phyloP scores from a whole-genome alignment of 2,329 filamentous ascomycete species.

The Metarhizium sp. region DNA sequence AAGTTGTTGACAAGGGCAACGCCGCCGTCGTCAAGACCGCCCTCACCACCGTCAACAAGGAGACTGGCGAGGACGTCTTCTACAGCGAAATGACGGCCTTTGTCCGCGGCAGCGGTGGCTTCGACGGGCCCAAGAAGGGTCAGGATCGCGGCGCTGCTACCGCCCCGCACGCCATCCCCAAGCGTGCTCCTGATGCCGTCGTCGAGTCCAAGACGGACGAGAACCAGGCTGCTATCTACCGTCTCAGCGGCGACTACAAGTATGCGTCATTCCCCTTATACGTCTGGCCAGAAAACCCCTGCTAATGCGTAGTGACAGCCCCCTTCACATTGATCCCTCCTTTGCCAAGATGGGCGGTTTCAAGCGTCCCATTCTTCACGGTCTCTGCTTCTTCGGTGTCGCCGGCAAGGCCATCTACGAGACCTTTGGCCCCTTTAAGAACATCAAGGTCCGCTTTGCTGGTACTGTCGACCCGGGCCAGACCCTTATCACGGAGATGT shows the following conservation, averaged over 20 bases:
- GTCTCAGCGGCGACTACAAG: constrained; percentile 90
- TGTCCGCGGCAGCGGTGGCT: constrained; percentile 82
- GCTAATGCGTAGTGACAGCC: constrained; percentile 31
- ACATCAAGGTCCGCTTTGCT: constrained; percentile 87
- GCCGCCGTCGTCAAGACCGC: constrained; percentile 76
- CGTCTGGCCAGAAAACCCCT: not conserved
- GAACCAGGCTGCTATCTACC: constrained; percentile 89
- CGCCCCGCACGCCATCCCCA: constrained; percentile 67
- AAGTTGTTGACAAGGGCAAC: constrained; percentile 92
- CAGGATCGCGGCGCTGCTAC: constrained; percentile 71
- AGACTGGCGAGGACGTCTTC: constrained; percentile 82
- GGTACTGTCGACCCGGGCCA: constrained; percentile 78
- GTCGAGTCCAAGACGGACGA: constrained; percentile 79
- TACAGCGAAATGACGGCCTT: constrained; percentile 96
- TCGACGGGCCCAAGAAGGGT: constrained; percentile 73
- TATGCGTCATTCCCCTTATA: constrained; percentile 19
- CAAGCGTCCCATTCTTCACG: constrained; percentile 88
- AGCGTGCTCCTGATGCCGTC: constrained; percentile 68
- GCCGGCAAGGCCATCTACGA: constrained; percentile 84
- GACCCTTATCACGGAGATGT: constrained; percentile 91
- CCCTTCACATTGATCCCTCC: constrained; percentile 86
- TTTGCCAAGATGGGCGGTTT: constrained; percentile 96
- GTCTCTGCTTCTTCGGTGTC: constrained; percentile 91
- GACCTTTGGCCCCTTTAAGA: constrained; percentile 74
- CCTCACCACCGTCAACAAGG: constrained; percentile 74